Base-by-base conservation (phyloP, 495 filamentous ascomycete species). In the Penicillium flavigenum region DNA sequence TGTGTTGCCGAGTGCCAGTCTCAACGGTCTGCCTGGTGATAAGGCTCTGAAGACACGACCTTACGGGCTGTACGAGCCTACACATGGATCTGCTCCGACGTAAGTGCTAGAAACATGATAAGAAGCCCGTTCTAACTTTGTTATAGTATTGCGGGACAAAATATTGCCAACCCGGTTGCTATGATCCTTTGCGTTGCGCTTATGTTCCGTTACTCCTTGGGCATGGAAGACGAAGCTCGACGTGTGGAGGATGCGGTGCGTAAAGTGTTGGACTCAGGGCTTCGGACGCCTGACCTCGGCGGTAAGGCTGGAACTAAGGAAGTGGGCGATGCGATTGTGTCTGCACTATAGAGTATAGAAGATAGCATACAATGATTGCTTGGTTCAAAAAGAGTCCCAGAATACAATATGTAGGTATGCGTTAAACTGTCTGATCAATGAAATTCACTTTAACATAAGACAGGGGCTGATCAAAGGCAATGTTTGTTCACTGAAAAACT, bases 131-230 rank as follows among this genome's bases (percentile, higher is more conserved):
- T 42, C 19, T 12, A 12, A 55, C 34, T 19, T 11, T 26, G 2
- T 22, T 12, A 20, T 48, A 70, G 68, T 11, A 76, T 76, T 44
- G 72, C 73, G 10, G 72, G 72, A 10, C 56, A 67, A 51, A 72
- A 76, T 27, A 67, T 75, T 31, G 73, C 72, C 3, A 91, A 91
- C 70, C 88, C 88, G 7, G 75, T 89, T 31, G 91, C 90, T 24
- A 90, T 90, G 63, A 89, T 96, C 55, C 83, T 96, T 8, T 92
- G 88, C 5, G 86, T 93, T 22, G 91, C 90, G 58, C 89, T 96
- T 87, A 89, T 97, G 89, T 83, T 96, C 62, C 86, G 86, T 57
- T 96, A 96, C 75, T 95, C 90, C 4, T 79, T 97, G 43, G 83
- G 84, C 60, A 83, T 90, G 64, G 87, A 88, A 43, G 74, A 79